Base-by-base conservation (phyloP, 768 basidiomycete genomes). In the Termitomyces sp. region DNA sequence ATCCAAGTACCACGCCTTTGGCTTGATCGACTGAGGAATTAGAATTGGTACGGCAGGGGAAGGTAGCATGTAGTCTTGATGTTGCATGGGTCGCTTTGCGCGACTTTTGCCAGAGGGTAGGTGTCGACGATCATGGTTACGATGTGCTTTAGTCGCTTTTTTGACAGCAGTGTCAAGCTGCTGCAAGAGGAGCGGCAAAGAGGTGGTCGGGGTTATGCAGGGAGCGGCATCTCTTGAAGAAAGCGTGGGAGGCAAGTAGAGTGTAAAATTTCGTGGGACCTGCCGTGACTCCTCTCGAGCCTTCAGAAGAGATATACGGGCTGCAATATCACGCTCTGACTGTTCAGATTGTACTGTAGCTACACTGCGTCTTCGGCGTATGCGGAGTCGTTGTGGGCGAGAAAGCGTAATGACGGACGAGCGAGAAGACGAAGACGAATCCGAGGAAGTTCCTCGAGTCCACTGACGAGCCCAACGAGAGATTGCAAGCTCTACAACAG, bases 1-100 rank as follows among this genome's bases (percentile, higher is more conserved):
- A 68, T 98, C 94, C 46, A 98, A 73, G 84, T 93, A 98, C 95
- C 95, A 97, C 5, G 89, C 87, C 63, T 83, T 83, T 28, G 77
- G 79, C 66, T 71, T 70, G 8, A 32, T 44, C 12, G 48, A 20
- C 35, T n/a, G 22, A 20, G 51, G 24, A 32, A 22, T 13, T 6
- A 55, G 15, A 11, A 46, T 36, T 20, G 50, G 36, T 42, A 22
- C 39, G 16, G 24, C 51, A 24, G 58, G 28, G n/a, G 59, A 42
- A 58, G 57, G 49, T n/a, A 53, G 11, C 62, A 64, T 52, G 36
- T 59, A 61, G 44, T 61, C 62, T 42, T 54, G 60, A 35, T 57
- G 38, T 16, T 46, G 60, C 44, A 57, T 63, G 18, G 49, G 60
- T 44, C 59, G 78, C 66, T 74, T 77, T 73, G 63, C 24, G 42